phyloP scores from a whole-genome alignment of 1,139 yeast species.

The Yamadazyma triangularis region DNA sequence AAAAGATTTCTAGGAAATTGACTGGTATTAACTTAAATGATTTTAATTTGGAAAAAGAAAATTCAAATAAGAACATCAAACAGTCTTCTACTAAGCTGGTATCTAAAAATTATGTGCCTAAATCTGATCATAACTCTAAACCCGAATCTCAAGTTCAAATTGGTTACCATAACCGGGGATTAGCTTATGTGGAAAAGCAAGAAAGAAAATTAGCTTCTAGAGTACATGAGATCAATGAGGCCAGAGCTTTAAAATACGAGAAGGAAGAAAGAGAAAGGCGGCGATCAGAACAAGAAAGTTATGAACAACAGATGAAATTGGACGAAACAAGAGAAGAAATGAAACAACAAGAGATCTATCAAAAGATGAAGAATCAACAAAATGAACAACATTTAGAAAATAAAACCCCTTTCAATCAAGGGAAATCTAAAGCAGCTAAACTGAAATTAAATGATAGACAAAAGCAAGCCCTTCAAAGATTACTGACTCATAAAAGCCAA shows the following conservation, averaged over 20 bases:
- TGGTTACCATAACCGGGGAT: slow-evolving; percentile 4
- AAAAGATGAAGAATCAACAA: slow-evolving; percentile 4
- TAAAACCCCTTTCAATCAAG: no score
- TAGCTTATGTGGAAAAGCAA: slow-evolving; percentile 15
- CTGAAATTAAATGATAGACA: slow-evolving; percentile 21
- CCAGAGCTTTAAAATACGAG: slow-evolving; percentile 20
- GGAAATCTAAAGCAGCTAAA: not conserved
- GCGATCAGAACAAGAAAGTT: slow-evolving; percentile 11
- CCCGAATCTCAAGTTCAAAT: not conserved
- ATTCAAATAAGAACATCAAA: not conserved
- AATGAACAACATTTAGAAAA: slow-evolving; percentile 13
- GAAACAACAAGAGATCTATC: slow-evolving; percentile 1
- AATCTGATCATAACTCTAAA: not conserved
- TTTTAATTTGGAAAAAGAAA: no score
- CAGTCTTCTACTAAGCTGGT: not conserved
- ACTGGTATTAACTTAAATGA: slow-evolving; percentile 18
- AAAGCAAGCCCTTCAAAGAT: slow-evolving; percentile 25
- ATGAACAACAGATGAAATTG: slow-evolving; percentile 5
- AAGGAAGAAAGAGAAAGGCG: slow-evolving; percentile 14
- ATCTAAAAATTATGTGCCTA: not conserved
- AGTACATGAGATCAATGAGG: slow-evolving; percentile 26
- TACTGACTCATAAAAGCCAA: slow-evolving; percentile 25
- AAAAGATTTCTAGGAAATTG: slow-evolving; percentile 17
- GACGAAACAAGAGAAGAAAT: not conserved
- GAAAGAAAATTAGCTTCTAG: slow-evolving; percentile 30